Conservation (phyloP, 768 basidiomycete genomes). For the Hygrophorus russula region DNA sequence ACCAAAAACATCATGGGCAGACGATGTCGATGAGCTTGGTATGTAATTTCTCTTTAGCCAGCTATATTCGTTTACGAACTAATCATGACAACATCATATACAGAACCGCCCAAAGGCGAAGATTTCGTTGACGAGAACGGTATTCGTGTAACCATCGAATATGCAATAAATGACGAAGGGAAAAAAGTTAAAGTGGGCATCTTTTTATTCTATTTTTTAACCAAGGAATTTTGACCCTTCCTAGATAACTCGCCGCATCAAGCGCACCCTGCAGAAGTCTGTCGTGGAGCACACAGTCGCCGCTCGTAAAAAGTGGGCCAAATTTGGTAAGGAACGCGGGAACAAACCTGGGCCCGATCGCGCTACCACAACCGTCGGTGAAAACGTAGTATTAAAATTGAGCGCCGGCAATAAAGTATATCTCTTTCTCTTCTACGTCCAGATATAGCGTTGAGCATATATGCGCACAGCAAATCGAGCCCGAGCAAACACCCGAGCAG, state of each 20-base stretch:
- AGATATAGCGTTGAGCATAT: not conserved
- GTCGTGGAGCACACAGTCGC: constrained; percentile 93
- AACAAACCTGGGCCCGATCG: constrained; percentile 83
- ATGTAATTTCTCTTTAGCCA: constrained; percentile 8
- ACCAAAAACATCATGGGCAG: constrained; percentile 77
- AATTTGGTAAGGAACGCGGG: constrained; percentile 88
- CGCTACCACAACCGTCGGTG: constrained; percentile 87
- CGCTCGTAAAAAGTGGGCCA: constrained; percentile 85
- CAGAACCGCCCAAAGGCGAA: constrained; percentile 45
- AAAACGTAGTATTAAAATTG: constrained; percentile 35
- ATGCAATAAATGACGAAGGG: constrained; percentile 80
- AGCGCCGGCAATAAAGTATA: constrained; percentile 51
- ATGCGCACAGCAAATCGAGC: constrained; percentile 41
- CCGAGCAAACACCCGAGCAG: constrained; percentile 56
- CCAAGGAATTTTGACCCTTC: not conserved
- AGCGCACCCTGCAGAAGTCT: constrained; percentile 79
- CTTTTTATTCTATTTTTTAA: not conserved
- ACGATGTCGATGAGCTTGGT: constrained; percentile 76
- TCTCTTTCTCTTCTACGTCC: not conserved
- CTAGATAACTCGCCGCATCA: constrained; percentile 79
- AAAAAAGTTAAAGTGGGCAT: constrained; percentile 81
- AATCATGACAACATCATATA: constrained; percentile 1
- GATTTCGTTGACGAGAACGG: constrained; percentile 82
- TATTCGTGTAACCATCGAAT: constrained; percentile 75
- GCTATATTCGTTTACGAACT: not conserved